Evolutionary conservation across 2,329 filamentous ascomycete genomes (phyloP).

Genomic region (Fusarium palustre): DNA sequence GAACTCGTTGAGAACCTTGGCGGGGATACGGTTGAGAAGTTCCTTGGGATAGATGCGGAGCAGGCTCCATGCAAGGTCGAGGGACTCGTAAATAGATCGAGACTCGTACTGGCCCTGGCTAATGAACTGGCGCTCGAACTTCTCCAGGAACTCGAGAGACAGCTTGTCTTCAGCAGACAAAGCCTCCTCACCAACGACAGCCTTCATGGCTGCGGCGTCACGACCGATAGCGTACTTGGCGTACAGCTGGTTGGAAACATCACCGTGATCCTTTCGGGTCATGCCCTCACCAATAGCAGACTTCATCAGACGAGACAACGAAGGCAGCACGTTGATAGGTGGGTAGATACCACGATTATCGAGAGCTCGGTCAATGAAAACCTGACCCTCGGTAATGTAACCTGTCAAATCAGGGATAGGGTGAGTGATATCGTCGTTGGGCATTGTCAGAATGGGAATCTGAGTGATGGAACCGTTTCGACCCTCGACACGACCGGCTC

Average conservation of each 20-base stretch:
- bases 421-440: slow-evolving; percentile 99
- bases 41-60: slow-evolving; percentile 98
- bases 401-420: slow-evolving; percentile 98
- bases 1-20: slow-evolving; percentile 85
- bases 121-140: slow-evolving; percentile 97
- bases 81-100: slow-evolving; percentile 89
- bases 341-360: slow-evolving; percentile 98
- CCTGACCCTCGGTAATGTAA: slow-evolving; percentile 99
- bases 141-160: slow-evolving; percentile 96
- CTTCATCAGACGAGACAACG: slow-evolving; percentile 99
- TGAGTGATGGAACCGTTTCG: slow-evolving; percentile 99
- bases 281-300: slow-evolving; percentile 98
- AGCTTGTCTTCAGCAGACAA: slow-evolving; percentile 96
- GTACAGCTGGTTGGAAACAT: slow-evolving; percentile 99
- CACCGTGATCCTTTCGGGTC: slow-evolving; percentile 95
- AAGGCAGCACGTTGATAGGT: slow-evolving; percentile 97
- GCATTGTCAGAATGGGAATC: slow-evolving; percentile 99
- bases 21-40: slow-evolving; percentile 92
- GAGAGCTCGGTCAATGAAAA: slow-evolving; percentile 94
- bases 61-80: slow-evolving; percentile 96
- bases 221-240: slow-evolving; percentile 99
- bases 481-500: slow-evolving; percentile 95
- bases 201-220: slow-evolving; percentile 99
- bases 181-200: slow-evolving; percentile 97
- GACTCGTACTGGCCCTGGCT: slow-evolving; percentile 92